Evolutionary conservation across 805 yeast genomes (phyloP), one percentile per base, ranked within the genome.

Genomic region (Pichia nanzhaoensis): DNA sequence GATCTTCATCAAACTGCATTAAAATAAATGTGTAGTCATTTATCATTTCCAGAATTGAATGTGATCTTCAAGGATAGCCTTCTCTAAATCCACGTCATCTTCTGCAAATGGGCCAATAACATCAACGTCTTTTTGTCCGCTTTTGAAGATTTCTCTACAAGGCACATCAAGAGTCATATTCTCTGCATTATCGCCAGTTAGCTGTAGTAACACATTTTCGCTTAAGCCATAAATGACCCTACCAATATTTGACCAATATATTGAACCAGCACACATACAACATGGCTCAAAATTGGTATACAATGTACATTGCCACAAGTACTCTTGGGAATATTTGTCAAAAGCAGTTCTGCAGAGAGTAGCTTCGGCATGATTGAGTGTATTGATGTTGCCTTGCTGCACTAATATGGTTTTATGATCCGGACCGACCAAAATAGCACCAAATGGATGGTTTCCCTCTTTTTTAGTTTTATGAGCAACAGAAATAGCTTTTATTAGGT

Each of bases 271-370:
- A 45, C 65, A 59, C 63, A 60, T 60, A 19, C 51, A 49, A 40
- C 65, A 60, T 3, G 65, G 63, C 48, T 60, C 65, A 39, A 60
- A 59, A 37, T 53, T 60, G 8, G 65, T 57, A 39, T 57, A 59
- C 16, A 60, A 46, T 4, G 63, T 56, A 43, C 65, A 60, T 33
- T 46, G 28, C 63, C 63, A 60, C 1, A 60, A 49, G 38, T 36
- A 56, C 2, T 49, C 59, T 7, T 56, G 55, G 8, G 56, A 27
- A 33, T 42, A 55, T 38, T 39, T 41, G 12, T 43, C 52, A 41
- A 49, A 56, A 9, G 61, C 60, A 5, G 40, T 24, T 27, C 57
- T 41, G 30, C 61, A 56, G 8, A 59, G 42, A 12, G 60, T 56
- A 18, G 52, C 35, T 42, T 60, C 63, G 2, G 65, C 65, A 43